Conservation (phyloP, 345 rosid species). For the Brassica napus region DNA sequence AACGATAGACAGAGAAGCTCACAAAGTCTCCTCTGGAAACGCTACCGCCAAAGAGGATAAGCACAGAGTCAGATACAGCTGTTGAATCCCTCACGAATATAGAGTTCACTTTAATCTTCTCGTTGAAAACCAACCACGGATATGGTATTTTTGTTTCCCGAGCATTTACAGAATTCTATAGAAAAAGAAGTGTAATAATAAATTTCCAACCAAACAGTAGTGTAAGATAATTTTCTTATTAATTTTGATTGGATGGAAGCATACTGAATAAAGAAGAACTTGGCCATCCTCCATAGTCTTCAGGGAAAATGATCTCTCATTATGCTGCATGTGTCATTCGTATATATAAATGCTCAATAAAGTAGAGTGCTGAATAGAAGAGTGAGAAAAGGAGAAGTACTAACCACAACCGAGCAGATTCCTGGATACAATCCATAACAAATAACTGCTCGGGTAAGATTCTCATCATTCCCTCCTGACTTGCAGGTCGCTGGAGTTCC, state of each 20-base stretch:
- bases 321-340: slow-evolving; percentile 55
- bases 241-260: slow-evolving; percentile 32
- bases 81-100: slow-evolving; percentile 90
- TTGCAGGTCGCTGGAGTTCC: slow-evolving; percentile 51
- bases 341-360: slow-evolving; percentile 12
- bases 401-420: slow-evolving; percentile 85
- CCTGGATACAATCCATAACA: slow-evolving; percentile 91
- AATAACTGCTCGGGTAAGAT: slow-evolving; percentile 75
- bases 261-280: slow-evolving; percentile 80
- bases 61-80: slow-evolving; percentile 80
- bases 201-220: slow-evolving; percentile 21
- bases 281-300: slow-evolving; percentile 98
- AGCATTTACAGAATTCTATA: slow-evolving; percentile 83
- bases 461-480: slow-evolving; percentile 56
- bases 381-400: slow-evolving; percentile 29
- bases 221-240: background rate
- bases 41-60: slow-evolving; percentile 86
- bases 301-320: slow-evolving; percentile 73
- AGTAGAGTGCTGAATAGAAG: background rate
- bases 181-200: background rate
- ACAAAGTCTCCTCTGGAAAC: slow-evolving; percentile 64
- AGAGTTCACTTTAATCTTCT: slow-evolving; percentile 92
- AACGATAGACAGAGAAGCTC: slow-evolving; percentile 34
- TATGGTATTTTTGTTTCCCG: slow-evolving; percentile 71
- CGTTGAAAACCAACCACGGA: slow-evolving; percentile 92